Conservation (phyloP, 805 yeast genomes). For the Spathaspora girioi region DNA sequence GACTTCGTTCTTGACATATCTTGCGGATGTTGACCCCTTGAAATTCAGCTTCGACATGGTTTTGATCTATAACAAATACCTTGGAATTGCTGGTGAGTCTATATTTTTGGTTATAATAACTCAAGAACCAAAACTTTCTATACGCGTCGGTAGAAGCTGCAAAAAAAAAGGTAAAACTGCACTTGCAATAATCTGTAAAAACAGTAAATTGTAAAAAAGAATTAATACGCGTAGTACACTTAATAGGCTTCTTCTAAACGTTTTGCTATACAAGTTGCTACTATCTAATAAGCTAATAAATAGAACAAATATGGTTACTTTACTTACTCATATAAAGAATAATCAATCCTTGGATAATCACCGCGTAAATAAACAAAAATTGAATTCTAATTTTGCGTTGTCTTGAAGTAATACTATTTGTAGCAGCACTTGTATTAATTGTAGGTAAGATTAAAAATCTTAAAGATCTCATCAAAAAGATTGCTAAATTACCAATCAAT, state of each 20-base stretch:
- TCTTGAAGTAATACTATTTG: constrained; percentile 57
- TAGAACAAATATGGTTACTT: neutral
- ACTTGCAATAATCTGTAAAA: neutral
- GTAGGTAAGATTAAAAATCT: constrained; percentile 63
- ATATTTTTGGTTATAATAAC: no score
- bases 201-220: neutral
- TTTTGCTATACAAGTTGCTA: neutral
- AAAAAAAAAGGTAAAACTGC: neutral
- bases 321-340: constrained; percentile 63
- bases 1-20: constrained; percentile 45
- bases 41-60: constrained; percentile 13
- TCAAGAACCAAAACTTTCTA: neutral
- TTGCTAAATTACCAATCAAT: constrained; percentile 43
- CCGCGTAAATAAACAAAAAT: constrained; percentile 80
- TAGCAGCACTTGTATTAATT: constrained; percentile 22
- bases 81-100: neutral
- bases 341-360: constrained; percentile 70
- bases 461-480: constrained; percentile 67
- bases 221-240: neutral
- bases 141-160: neutral
- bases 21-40: constrained; percentile 50
- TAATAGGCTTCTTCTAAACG: neutral
- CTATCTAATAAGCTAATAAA: no score
- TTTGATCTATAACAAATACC: neutral
- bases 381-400: constrained; percentile 81